A percentile compares a stretch with the other conserved stretches of the same genome.
Conservation (phyloP, 192 early-diverging fungal species). For the Podila clonocystis region DNA sequence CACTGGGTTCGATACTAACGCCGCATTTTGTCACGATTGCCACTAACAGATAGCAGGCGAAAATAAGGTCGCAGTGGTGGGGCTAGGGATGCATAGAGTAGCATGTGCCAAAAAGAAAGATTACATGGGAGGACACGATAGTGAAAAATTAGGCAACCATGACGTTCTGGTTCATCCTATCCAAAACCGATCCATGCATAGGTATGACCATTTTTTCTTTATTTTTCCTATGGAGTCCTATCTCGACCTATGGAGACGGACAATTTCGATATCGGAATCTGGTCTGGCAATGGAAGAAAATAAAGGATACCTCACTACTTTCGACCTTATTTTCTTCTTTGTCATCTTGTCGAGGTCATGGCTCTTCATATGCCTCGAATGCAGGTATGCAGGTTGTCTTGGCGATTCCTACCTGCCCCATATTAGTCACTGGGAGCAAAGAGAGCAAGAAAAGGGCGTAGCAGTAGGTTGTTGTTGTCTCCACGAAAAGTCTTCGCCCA, state of each 20-base stretch:
- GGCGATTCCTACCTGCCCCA: not conserved
- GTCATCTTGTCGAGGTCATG: not conserved
- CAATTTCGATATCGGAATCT: constrained; percentile 15
- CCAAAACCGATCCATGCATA: not conserved
- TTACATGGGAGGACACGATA: too few relatives aligned
- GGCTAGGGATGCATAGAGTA: too few relatives aligned
- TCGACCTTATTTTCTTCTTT: not conserved
- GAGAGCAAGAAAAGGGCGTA: not conserved
- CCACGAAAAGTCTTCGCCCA: too few relatives aligned
- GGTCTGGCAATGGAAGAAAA: not conserved
- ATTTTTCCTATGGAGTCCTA: not conserved
- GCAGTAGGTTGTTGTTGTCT: too few relatives aligned
- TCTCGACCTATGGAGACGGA: not conserved
- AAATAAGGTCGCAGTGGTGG: too few relatives aligned
- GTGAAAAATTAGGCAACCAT: too few relatives aligned
- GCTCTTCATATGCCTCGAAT: too few relatives aligned
- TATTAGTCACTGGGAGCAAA: not conserved
- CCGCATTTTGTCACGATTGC: too few relatives aligned
- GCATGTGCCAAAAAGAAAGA: too few relatives aligned
- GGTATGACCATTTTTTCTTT: not conserved
- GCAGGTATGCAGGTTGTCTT: not conserved
- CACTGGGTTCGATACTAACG: too few relatives aligned
- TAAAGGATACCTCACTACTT: not conserved
- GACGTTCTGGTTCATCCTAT: too few relatives aligned
- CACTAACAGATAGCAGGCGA: too few relatives aligned